Evolutionary conservation across 306 rosid species (phyloP).

Genomic region (Rosa persica): DNA sequence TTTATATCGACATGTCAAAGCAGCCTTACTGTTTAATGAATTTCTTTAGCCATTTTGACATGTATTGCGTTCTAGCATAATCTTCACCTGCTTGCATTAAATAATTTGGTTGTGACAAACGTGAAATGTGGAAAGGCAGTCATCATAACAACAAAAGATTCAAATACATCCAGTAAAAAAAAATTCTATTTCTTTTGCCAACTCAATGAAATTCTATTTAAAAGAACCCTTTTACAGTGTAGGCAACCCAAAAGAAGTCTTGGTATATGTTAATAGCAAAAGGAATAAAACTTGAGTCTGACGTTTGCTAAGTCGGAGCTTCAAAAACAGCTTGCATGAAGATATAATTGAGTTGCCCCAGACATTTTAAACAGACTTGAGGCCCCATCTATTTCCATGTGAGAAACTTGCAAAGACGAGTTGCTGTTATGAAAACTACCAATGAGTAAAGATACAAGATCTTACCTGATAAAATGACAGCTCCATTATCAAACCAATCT

Average conservation of each 20-base stretch:
- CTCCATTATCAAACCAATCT: conserved; percentile 77
- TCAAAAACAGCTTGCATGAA: too few relatives aligned
- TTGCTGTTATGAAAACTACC: background rate
- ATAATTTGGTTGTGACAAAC: conserved; percentile 12
- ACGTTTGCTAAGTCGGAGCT: too few relatives aligned
- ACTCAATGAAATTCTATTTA: background rate
- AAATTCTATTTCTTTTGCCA: too few relatives aligned
- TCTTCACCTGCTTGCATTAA: conserved; percentile 71
- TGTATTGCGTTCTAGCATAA: conserved; percentile 67
- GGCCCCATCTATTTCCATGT: background rate
- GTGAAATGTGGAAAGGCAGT: background rate
- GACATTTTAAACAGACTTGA: too few relatives aligned
- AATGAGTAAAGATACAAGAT: background rate
- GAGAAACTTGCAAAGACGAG: background rate
- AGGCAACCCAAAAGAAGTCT: too few relatives aligned
- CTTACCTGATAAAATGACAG: conserved; percentile 71
- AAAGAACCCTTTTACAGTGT: background rate
- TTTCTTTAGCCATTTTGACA: conserved; percentile 88
- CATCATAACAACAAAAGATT: background rate
- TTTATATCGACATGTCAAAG: conserved; percentile 54
- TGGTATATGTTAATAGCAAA: too few relatives aligned
- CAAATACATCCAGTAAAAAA: background rate
- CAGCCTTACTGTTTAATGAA: conserved; percentile 50
- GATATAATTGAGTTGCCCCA: too few relatives aligned
- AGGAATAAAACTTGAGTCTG: too few relatives aligned